These are phyloP conservation scores for Ogataea hybrid DNA, from an alignment of 1,139 yeast species.

Conservation along the genomic window DNA sequence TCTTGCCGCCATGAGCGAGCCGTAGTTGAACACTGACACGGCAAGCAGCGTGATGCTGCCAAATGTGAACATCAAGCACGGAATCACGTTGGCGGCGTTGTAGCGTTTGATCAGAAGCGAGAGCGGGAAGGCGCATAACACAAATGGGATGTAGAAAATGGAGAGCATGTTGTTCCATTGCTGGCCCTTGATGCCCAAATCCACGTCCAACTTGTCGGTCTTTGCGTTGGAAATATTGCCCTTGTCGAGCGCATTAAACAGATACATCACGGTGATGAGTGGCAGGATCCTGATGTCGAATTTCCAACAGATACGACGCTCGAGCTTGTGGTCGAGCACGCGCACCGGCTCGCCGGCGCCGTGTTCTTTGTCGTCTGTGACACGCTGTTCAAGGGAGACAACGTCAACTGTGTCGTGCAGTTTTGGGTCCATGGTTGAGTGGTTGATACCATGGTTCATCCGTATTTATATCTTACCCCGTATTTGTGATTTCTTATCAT, in stretches of 20 bases:
- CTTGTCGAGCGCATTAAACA: constrained; percentile 43
- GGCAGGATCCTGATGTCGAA: constrained; percentile 36
- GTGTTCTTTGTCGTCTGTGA: constrained; percentile 1
- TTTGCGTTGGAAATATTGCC: constrained; percentile 62
- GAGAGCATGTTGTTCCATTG: constrained; percentile 55
- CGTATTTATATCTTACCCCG: background rate
- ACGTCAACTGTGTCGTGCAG: background rate
- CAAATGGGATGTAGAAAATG: constrained; percentile 55
- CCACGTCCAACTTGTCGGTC: constrained; percentile 54
- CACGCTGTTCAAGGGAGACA: background rate
- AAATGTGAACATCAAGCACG: constrained; percentile 22
- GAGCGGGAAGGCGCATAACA: constrained; percentile 55
- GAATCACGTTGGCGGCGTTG: constrained; percentile 26
- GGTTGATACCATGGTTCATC: background rate
- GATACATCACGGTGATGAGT: constrained; percentile 22
- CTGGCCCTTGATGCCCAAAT: constrained; percentile 44
- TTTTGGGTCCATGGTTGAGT: constrained; percentile 3
- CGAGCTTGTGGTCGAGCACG: constrained; percentile 11
- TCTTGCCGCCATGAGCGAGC: constrained; percentile 50
- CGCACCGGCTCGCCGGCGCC: constrained; percentile 1
- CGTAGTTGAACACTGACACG: constrained; percentile 43
- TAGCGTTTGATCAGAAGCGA: constrained; percentile 40
- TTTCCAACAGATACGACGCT: constrained; percentile 34
- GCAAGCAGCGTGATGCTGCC: constrained; percentile 37
- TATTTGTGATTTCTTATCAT: background rate